Base-by-base conservation (phyloP, 768 basidiomycete genomes). In the Tricholoma matsutake region DNA sequence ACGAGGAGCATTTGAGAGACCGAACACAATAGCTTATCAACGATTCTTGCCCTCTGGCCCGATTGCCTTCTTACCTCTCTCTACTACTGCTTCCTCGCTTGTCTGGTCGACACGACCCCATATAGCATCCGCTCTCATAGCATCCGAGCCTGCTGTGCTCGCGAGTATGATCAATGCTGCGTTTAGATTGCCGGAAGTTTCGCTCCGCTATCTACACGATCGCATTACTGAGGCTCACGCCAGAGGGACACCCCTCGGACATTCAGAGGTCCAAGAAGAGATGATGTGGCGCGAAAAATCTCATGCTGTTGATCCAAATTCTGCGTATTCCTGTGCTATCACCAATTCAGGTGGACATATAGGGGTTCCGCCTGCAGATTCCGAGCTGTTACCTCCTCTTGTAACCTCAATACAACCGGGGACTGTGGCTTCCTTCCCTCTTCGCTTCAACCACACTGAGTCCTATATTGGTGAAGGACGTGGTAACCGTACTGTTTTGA, bases 11-110 rank as follows among this genome's bases (percentile, higher is more conserved):
- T 86, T 85, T 66, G 81, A 87, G 69, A 76, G 76, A 8, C 83
- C 83, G 9, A 93, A 92, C 67, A 86, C 84, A 6, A 92, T 87
- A 0, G 96, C 94, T 0, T 98, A 91, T 74, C 97, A 98, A 72
- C 82, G 96, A 20, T 98, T 98, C 79, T 83, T 98, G 18, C 91
- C 95, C 2, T 94, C 94, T 4, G 96, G 97, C 0, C 96, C 96
- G 2, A 89, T 98, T 45, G 96, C 96, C 0, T 98, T 97, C 78
- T 82, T 98, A 20, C 97, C 96, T 0, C 82, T 98, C 45, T 89
- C 89, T 1, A 76, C 85, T 0, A 89, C 86, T 0, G 78, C 79
- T 2, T 92, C 94, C 9, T 95, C 96, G 3, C 81, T 98, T 54
- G 97, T 98, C 6, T 98, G 97, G 97, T 96, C 94, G 18, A 96